A percentile compares a stretch with the other conserved stretches of the same genome.
These are phyloP conservation scores for Fraxinus cuspidata DNA, from an alignment of 257 asterid species.

Conservation along the genomic window DNA sequence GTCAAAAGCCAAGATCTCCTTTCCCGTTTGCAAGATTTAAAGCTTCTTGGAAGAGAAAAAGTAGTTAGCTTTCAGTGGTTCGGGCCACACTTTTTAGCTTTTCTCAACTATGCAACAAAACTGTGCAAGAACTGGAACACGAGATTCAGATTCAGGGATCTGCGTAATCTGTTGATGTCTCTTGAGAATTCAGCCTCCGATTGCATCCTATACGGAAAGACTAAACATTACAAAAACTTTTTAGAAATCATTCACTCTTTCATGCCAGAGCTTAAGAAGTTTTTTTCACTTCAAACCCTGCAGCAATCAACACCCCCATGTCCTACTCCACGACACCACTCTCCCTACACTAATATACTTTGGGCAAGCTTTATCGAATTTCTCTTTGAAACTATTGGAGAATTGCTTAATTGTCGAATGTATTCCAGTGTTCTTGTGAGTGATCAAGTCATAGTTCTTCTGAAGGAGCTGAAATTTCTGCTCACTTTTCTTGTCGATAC, in stretches of 20 bases:
- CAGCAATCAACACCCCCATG: too few relatives aligned
- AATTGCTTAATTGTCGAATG: neutral
- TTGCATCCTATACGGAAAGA: neutral
- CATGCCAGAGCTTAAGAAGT: constrained; percentile 8
- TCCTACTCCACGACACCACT: too few relatives aligned
- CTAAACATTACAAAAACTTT: neutral
- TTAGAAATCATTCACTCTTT: neutral
- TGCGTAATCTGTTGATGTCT: neutral
- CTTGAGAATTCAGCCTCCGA: neutral
- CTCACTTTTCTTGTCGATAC: neutral
- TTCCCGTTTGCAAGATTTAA: too few relatives aligned
- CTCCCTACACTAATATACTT: too few relatives aligned
- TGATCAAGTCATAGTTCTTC: neutral
- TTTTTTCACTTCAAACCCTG: neutral
- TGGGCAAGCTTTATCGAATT: neutral
- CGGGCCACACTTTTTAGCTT: too few relatives aligned
- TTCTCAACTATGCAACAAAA: too few relatives aligned
- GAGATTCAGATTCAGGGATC: too few relatives aligned
- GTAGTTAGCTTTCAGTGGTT: too few relatives aligned
- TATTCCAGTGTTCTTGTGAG: neutral
- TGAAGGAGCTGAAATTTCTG: constrained; percentile 8
- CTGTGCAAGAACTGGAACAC: too few relatives aligned
- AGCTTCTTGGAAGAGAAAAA: too few relatives aligned
- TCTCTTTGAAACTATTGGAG: neutral
- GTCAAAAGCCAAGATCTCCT: too few relatives aligned